These are phyloP conservation scores for Marvania coccoides DNA, from an alignment of 139 green algal species.

Conservation along the genomic window DNA sequence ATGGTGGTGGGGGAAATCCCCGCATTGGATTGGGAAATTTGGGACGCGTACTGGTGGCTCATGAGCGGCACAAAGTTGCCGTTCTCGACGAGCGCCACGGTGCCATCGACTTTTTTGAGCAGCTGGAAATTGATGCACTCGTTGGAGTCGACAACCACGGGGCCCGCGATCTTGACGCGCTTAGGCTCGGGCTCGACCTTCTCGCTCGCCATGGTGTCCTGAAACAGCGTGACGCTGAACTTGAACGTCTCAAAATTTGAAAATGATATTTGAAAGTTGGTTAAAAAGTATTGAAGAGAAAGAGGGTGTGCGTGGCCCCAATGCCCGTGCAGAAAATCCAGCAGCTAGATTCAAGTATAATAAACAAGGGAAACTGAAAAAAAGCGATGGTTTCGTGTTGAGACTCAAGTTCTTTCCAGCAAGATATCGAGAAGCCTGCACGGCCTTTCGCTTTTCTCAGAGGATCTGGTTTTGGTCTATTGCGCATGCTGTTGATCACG, in stretches of 20 bases:
- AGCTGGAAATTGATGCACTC: conserved; percentile 27
- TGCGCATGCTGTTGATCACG: too few species aligned
- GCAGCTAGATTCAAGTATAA: too few species aligned
- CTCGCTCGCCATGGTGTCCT: background rate
- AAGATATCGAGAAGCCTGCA: too few species aligned
- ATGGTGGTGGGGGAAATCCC: background rate
- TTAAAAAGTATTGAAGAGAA: too few species aligned
- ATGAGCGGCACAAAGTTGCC: conserved; percentile 31
- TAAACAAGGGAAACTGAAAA: too few species aligned
- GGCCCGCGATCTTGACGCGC: background rate
- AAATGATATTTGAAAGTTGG: background rate
- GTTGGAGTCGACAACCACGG: background rate
- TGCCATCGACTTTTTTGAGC: background rate
- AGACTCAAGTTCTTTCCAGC: too few species aligned
- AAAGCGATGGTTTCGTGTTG: too few species aligned
- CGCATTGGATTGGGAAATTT: background rate
- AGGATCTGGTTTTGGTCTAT: too few species aligned
- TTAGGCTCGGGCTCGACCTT: background rate
- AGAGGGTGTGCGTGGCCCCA: too few species aligned
- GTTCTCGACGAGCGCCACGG: background rate
- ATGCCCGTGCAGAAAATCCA: too few species aligned
- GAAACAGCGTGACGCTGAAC: background rate
- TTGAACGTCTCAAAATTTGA: background rate
- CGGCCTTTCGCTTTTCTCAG: too few species aligned
- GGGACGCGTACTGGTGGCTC: conserved; percentile 25